Evolutionary conservation across 192 early-diverging fungal genomes (phyloP), one percentile per base, ranked within the genome.

Genomic region (Irineochytrium annulatum): DNA sequence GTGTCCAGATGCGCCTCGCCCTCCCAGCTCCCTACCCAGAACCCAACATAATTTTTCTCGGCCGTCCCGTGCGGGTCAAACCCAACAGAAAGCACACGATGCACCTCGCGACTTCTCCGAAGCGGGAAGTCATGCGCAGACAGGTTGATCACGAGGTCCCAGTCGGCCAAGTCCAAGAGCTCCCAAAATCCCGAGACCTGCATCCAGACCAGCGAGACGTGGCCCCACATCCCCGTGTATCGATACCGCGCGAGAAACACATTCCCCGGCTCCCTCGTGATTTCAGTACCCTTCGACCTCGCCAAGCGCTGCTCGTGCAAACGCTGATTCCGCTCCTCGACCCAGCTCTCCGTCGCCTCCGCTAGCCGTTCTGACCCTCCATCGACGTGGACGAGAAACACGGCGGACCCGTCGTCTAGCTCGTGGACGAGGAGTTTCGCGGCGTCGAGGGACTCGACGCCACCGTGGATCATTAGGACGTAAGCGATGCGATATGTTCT

Each of bases 71-170:
- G 32, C n/a, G n/a, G n/a, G n/a, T n/a, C n/a, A n/a, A n/a, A n/a
- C n/a, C n/a, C n/a, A 24, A 39, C 35, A 1, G 28, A 59, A 52
- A 76, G 45, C 8, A 61, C 30, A 27, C 46, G 20, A 34, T 74
- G 68, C 13, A 80, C 77, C 24, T 72, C 67, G 4, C 44, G 13
- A 26, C 57, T 75, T n/a, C 39, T 54, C 31, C 63, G 51, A 27
- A 80, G 51, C 11, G 78, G 78, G 33, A 57, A 80, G 48, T 80
- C 78, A 32, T 62, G 57, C 22, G 59, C 67, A 30, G 56, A 62
- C 2, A 80, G 46, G 60, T 77, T 80, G 30, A 80, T 71, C 1
- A 77, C 60, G 70, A 60, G 70, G 32, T 80, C 78, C 78, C 78
- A 80, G 43, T 80, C 74, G 3, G 78, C 78, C 43, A 80, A 33